Base-by-base conservation (phyloP, 257 asterid species). In the Striga asiatica region DNA sequence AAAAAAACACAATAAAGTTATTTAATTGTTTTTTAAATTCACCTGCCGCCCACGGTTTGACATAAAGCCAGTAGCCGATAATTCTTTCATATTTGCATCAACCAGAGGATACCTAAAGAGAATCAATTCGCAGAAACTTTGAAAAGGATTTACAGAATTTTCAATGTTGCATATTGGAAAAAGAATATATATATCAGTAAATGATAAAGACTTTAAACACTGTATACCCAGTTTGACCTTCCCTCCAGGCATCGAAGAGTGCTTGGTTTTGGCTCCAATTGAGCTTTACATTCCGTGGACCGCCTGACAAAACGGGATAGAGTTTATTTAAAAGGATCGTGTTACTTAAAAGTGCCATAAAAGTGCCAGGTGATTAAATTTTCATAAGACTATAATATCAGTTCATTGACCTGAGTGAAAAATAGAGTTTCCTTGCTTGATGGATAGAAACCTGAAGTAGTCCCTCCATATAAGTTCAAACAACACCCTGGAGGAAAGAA, bases 11-110 rank as follows among this genome's bases (percentile, higher is more conserved):
- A n/a, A n/a, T n/a, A n/a, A n/a, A n/a, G n/a, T n/a, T n/a, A n/a
- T n/a, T n/a, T n/a, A n/a, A n/a, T n/a, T n/a, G n/a, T n/a, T n/a
- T 17, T 14, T 24, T 8, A 31, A 42, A 13, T 19, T 42, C 69
- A 83, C 98, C 91, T 89, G 98, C 48, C 98, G 78, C 54, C 96
- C 96, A 61, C 98, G 93, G 74, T 91, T 91, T 6, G 98, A 91
- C 96, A 91, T 91, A 87, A 87, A 91, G 43, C 98, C 98, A 2
- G 98, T 87, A 6, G 83, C 45, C 32, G 57, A 68, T 49, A 91
- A 66, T 65, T 91, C 98, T 69, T 67, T 84, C 98, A 91, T 91
- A 67, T 82, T 87, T 57, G 96, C 96, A 80, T 91, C 98, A 25
- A 91, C 50, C 14, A 91, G 75, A 57, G 98, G 98, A 66, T 87